Conservation (phyloP, 2,329 filamentous ascomycete species). For the Pseudocercospora vitis region DNA sequence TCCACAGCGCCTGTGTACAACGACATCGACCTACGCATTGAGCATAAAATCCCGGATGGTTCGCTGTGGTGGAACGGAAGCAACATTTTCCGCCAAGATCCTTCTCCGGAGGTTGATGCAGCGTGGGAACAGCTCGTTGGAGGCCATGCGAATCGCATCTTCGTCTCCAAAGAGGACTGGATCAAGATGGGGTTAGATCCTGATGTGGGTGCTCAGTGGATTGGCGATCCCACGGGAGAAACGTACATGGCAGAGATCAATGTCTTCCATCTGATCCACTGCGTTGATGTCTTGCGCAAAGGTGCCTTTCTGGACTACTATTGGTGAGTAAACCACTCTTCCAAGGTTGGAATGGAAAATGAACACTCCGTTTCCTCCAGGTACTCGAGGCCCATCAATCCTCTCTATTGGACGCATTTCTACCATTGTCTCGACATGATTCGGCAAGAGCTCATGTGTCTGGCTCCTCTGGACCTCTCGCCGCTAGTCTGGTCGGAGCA, state of each 20-base stretch:
- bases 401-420: background rate
- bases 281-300: background rate
- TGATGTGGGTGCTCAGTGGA: background rate
- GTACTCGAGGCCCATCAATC: background rate
- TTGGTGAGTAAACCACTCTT: too few relatives aligned
- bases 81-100: background rate
- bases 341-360: too few relatives aligned
- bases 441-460: background rate
- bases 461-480: background rate
- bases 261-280: background rate
- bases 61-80: background rate
- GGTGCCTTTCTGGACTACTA: background rate
- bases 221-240: background rate
- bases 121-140: conserved; percentile 7
- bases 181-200: background rate
- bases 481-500: background rate
- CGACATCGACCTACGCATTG: background rate
- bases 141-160: background rate
- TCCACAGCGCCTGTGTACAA: background rate
- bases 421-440: background rate
- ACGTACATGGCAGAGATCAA: background rate
- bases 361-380: background rate
- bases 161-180: background rate
- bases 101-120: conserved; percentile 4
- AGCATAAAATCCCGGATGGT: background rate